Evolutionary conservation across 116 monocot genomes (phyloP).

Genomic region (Posidonia oceanica): DNA sequence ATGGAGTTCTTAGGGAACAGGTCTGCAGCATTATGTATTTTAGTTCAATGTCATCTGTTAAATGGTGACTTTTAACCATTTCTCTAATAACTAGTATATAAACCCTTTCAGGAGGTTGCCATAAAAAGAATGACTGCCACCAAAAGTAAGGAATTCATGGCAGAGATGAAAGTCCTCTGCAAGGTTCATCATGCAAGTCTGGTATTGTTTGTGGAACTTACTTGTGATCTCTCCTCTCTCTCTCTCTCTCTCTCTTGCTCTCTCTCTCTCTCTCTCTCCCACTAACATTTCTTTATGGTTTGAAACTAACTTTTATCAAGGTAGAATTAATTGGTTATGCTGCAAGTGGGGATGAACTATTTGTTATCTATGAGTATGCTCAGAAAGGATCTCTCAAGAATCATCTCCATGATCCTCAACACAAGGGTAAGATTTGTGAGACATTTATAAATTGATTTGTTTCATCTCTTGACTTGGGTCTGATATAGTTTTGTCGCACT

Average conservation of each 20-base stretch:
- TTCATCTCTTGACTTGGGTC: neutral
- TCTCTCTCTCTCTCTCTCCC: slow-evolving; percentile 10
- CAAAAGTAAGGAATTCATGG: slow-evolving; percentile 92
- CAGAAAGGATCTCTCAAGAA: slow-evolving; percentile 92
- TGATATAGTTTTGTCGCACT: too few species aligned
- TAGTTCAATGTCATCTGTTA: neutral
- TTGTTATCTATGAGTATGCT: slow-evolving; percentile 94
- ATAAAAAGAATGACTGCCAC: slow-evolving; percentile 93
- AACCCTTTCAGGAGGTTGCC: slow-evolving; percentile 68
- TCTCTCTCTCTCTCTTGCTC: slow-evolving; percentile 12
- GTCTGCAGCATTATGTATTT: slow-evolving; percentile 21
- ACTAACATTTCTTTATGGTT: slow-evolving; percentile 10
- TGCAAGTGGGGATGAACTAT: slow-evolving; percentile 74
- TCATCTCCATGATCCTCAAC: slow-evolving; percentile 90
- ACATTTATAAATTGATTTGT: neutral
- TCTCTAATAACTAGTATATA: neutral
- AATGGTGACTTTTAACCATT: neutral
- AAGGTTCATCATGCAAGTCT: slow-evolving; percentile 97
- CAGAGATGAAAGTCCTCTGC: slow-evolving; percentile 90
- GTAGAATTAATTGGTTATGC: slow-evolving; percentile 99
- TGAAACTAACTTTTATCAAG: slow-evolving; percentile 61
- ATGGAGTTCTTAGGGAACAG: slow-evolving; percentile 89
- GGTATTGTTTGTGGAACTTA: slow-evolving; percentile 31
- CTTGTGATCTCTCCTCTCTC: slow-evolving; percentile 8
- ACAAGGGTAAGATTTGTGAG: slow-evolving; percentile 49